These are phyloP conservation scores for Amorphotheca resinae DNA, from an alignment of 495 filamentous ascomycete genomes.

Conservation along the genomic window DNA sequence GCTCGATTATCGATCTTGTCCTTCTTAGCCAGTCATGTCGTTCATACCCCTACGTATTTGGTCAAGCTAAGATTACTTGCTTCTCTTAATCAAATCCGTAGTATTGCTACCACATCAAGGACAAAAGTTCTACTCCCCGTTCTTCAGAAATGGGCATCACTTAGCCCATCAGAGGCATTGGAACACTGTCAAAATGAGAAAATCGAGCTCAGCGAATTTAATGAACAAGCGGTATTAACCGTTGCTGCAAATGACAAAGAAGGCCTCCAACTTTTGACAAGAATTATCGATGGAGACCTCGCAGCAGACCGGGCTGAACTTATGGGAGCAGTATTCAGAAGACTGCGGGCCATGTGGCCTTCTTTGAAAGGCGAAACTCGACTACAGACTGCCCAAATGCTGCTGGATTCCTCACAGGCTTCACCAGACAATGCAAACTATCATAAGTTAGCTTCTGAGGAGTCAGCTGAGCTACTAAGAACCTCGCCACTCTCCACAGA, in stretches of 20 bases:
- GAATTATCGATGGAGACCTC: slow-evolving; percentile 37
- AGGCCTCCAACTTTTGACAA: slow-evolving; percentile 47
- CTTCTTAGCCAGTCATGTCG: slow-evolving; percentile 64
- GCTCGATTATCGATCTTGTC: slow-evolving; percentile 50
- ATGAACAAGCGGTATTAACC: slow-evolving; percentile 46
- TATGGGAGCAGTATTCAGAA: slow-evolving; percentile 46
- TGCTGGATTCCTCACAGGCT: slow-evolving; percentile 29
- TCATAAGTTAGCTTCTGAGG: slow-evolving; percentile 25
- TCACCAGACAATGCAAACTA: background rate
- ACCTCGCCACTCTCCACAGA: slow-evolving; percentile 55
- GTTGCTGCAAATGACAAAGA: slow-evolving; percentile 55
- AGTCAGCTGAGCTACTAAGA: slow-evolving; percentile 55
- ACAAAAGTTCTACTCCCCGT: slow-evolving; percentile 58
- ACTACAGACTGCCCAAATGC: slow-evolving; percentile 40
- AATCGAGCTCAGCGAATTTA: slow-evolving; percentile 43
- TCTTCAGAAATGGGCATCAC: slow-evolving; percentile 49
- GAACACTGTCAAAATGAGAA: slow-evolving; percentile 37
- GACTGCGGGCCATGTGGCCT: slow-evolving; percentile 56
- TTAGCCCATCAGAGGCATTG: slow-evolving; percentile 28
- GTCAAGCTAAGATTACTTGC: slow-evolving; percentile 58
- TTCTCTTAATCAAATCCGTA: slow-evolving; percentile 58
- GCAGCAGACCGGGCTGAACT: slow-evolving; percentile 35
- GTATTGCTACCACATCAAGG: slow-evolving; percentile 50
- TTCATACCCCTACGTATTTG: slow-evolving; percentile 48
- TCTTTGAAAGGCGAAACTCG: slow-evolving; percentile 53